Evolutionary conservation across 371 early-diverging fungal species (phyloP), one percentile per base, ranked within the genome.

Genomic region (Funneliformis caledonium): DNA sequence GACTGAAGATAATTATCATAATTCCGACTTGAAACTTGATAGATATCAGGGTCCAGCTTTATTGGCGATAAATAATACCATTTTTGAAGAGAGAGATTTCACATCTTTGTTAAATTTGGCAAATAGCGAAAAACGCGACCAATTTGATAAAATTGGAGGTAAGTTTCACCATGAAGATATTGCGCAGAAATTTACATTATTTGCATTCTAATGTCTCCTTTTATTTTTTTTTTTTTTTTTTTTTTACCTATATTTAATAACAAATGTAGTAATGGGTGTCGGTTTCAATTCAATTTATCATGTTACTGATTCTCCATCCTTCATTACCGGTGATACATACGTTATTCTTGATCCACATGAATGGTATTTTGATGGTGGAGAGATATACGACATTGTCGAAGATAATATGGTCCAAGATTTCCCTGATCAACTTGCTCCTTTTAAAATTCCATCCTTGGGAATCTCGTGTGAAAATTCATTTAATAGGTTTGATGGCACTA

Each of bases 251-350:
- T 19, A 67, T 31, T 37, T 26, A 37, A 37, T 26, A 37, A 37
- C 37, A 37, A 37, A 37, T 37, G 1, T 37, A 37, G 37, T 37
- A 2, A 68, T 68, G 70, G 70, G 70, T 45, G 70, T 69, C 26
- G 84, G 86, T 6, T 85, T 85, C 72, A 83, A 84, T 69, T 81
- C 84, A 47, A 81, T 80, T 12, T 85, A 82, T 56, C 84, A 85
- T 52, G 74, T 85, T 48, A 82, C 84, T 0, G 86, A 86, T 26
- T 75, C 83, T 5, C 86, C 86, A 0, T 82, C 84, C 31, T 78
- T 86, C 6, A 80, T 85, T 42, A 85, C 83, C 70, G 84, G 85
- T 16, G 31, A 65, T 0, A 37, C 37, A 37, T 37, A 37, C 3
- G 37, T 37, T 37, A 37, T 37, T 37, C 37, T 37, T 37, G 37